A percentile compares a stretch with the other conserved stretches of the same genome.
These are phyloP conservation scores for Serendipita sp. DNA, from an alignment of 768 basidiomycete genomes.

Conservation along the genomic window DNA sequence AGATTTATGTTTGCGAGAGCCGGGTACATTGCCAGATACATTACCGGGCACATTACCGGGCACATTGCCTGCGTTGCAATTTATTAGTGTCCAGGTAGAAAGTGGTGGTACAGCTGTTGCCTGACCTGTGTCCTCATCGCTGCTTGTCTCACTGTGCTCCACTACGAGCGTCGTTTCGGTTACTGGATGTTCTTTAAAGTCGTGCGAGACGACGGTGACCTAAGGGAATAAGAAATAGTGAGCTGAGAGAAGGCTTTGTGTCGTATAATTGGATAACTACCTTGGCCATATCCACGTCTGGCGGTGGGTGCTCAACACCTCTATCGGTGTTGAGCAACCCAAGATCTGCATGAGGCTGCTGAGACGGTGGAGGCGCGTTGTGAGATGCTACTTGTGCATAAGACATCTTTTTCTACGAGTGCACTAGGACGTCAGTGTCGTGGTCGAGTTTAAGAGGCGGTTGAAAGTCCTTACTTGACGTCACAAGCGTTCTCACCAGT, in stretches of 20 bases:
- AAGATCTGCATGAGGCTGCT: constrained; percentile 50
- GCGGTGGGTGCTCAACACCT: constrained; percentile 25
- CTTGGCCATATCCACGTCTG: constrained; percentile 15
- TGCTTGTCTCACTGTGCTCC: background rate
- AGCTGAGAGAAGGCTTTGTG: background rate
- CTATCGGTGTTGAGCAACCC: constrained; percentile 38
- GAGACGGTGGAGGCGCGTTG: constrained; percentile 34
- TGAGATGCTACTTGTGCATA: constrained; percentile 54
- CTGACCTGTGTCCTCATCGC: too few species aligned
- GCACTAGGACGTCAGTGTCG: background rate
- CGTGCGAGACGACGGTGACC: constrained; percentile 37
- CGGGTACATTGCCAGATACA: background rate
- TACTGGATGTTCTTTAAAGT: constrained; percentile 32
- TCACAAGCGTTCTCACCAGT: background rate
- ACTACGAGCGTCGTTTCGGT: background rate
- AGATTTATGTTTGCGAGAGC: background rate
- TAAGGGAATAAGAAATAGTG: constrained; percentile 22
- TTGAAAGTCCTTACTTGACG: background rate
- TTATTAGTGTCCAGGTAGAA: too few species aligned
- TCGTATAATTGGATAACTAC: background rate
- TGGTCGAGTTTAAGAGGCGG: constrained; percentile 1
- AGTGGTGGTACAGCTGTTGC: too few species aligned
- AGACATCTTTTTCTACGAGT: constrained; percentile 32
- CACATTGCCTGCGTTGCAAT: too few species aligned
- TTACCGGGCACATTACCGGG: too few species aligned